A percentile compares a stretch with the other conserved stretches of the same genome.
Evolutionary conservation across 768 basidiomycete species (phyloP).

Genomic region (Neoboletus magnificus): DNA sequence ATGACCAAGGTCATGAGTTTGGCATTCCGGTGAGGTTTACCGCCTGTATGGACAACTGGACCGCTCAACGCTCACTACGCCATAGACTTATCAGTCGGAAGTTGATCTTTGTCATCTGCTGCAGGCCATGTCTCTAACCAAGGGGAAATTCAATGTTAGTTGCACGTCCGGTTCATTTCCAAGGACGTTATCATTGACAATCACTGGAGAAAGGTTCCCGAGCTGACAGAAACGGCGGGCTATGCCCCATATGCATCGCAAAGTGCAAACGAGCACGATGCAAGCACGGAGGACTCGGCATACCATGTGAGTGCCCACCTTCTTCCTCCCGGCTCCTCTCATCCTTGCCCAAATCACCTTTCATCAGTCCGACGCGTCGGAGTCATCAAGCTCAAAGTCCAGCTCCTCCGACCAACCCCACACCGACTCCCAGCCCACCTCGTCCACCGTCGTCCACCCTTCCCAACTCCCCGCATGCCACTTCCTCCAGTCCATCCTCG

Average conservation of each 20-base stretch:
- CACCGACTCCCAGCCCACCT: constrained; percentile 15
- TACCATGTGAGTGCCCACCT: constrained; percentile 36
- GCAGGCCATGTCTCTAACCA: constrained; percentile 47
- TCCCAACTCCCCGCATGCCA: constrained; percentile 48
- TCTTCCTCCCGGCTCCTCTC: not conserved
- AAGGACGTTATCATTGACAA: constrained; percentile 11
- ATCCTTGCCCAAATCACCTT: not conserved
- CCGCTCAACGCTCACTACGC: constrained; percentile 1
- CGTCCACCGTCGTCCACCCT: constrained; percentile 8
- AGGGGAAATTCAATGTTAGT: constrained; percentile 33
- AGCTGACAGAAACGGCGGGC: constrained; percentile 9
- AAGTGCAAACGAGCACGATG: constrained; percentile 40
- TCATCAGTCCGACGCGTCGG: constrained; percentile 44
- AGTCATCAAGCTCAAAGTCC: constrained; percentile 44
- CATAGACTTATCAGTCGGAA: constrained; percentile 28
- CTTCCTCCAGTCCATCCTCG: constrained; percentile 57
- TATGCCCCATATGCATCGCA: constrained; percentile 29
- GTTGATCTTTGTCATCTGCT: constrained; percentile 54
- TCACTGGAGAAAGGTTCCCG: constrained; percentile 35
- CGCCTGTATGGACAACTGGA: not conserved
- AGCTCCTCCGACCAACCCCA: constrained; percentile 31
- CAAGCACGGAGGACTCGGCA: constrained; percentile 43
- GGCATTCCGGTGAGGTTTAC: constrained; percentile 22
- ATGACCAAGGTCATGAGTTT: constrained; percentile 15
- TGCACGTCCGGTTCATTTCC: not conserved